Percentiles rank a stretch among this genome's conserved stretches.
phyloP scores from a whole-genome alignment of 192 early-diverging fungal species.

The Umbelopsis sp. region DNA sequence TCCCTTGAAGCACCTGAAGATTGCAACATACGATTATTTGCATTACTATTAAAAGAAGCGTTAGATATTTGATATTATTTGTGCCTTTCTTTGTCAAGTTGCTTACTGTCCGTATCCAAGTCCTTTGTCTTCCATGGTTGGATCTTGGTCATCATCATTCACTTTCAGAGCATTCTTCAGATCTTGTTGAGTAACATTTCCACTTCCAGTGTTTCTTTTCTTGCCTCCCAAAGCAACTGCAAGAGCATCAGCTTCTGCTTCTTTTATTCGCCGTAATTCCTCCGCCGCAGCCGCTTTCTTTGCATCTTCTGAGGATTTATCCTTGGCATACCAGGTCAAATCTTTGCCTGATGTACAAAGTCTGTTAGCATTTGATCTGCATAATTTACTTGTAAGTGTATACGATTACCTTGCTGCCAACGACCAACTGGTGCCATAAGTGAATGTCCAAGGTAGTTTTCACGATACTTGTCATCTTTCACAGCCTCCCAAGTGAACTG shows the following conservation, averaged over 20 bases:
- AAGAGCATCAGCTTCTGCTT: conserved; percentile 61
- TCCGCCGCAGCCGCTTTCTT: conserved; percentile 26
- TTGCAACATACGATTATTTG: neutral
- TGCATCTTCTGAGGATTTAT: conserved; percentile 32
- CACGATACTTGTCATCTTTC: conserved; percentile 71
- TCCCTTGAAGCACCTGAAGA: conserved; percentile 7
- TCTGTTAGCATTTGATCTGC: no score
- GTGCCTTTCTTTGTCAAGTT: neutral
- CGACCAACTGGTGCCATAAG: conserved; percentile 78
- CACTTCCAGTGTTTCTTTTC: conserved; percentile 40
- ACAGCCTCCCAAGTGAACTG: conserved; percentile 64
- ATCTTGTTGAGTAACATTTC: conserved; percentile 50
- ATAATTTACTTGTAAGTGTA: no score
- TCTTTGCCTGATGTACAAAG: conserved; percentile 45
- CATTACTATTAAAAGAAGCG: neutral
- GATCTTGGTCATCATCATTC: conserved; percentile 32
- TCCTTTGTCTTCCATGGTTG: conserved; percentile 34
- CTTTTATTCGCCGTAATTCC: conserved; percentile 59
- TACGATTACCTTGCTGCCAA: conserved; percentile 64
- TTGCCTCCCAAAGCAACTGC: conserved; percentile 57
- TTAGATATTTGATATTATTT: neutral
- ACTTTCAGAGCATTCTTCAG: conserved; percentile 45
- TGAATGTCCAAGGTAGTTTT: conserved; percentile 87
- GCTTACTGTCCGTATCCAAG: conserved; percentile 38
- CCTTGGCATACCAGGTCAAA: conserved; percentile 76